phyloP scores from a whole-genome alignment of 2,329 filamentous ascomycete species.

The Neopestalotiopsis clavispora region DNA sequence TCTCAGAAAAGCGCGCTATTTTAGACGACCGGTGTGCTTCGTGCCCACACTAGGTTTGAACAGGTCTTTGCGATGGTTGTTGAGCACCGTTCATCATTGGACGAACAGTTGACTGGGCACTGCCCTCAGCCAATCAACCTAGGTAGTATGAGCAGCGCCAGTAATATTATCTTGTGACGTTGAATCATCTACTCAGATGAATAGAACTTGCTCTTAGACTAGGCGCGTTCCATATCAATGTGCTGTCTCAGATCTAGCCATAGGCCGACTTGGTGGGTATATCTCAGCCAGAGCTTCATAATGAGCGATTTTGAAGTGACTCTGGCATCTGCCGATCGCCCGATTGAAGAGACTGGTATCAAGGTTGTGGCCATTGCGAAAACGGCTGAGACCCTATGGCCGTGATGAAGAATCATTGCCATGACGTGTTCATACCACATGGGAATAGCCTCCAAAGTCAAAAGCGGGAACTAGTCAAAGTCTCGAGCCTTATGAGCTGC shows the following conservation, averaged over 20 bases:
- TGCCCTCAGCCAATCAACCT: not conserved
- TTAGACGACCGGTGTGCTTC: not conserved
- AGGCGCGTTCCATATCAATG: not conserved
- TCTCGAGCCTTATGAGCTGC: not conserved
- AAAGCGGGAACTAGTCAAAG: not conserved
- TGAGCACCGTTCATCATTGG: not conserved
- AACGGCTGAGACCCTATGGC: no score
- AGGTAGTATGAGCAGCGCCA: not conserved
- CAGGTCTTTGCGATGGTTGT: not conserved
- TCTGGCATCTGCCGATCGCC: not conserved
- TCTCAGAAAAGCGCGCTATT: not conserved
- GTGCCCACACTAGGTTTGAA: not conserved
- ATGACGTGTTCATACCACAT: not conserved
- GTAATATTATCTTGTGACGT: not conserved
- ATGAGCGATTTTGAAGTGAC: not conserved
- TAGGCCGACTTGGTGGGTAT: not conserved
- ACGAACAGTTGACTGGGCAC: not conserved
- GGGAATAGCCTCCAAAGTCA: not conserved
- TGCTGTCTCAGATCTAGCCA: not conserved
- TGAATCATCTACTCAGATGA: not conserved
- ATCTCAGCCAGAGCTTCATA: not conserved
- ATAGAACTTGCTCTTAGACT: not conserved
- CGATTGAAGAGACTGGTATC: no score
- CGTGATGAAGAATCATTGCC: no score
- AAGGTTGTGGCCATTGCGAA: no score